These are phyloP conservation scores for Clavispora phyllophila DNA, from an alignment of 805 yeast genomes.

Conservation along the genomic window DNA sequence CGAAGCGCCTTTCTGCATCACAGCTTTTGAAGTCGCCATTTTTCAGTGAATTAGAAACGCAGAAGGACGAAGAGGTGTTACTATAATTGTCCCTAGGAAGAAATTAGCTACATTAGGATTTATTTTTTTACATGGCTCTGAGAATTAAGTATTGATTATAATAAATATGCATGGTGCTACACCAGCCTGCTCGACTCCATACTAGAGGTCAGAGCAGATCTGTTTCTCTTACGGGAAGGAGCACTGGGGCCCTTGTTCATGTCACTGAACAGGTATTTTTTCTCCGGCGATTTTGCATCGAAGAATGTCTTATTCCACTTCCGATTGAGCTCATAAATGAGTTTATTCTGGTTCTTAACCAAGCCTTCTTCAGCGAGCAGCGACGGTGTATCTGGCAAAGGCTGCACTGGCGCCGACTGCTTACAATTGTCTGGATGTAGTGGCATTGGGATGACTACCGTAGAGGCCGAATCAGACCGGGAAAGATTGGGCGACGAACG, in stretches of 20 bases:
- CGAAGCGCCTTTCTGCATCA: conserved; percentile 51
- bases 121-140: not conserved
- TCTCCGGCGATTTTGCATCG: not conserved
- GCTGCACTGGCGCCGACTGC: conserved; percentile 6
- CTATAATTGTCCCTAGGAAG: conserved; percentile 1
- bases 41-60: conserved; percentile 42
- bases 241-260: not conserved
- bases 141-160: not conserved
- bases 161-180: not conserved
- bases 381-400: conserved; percentile 4
- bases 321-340: conserved; percentile 31
- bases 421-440: not conserved
- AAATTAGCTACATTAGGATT: not conserved
- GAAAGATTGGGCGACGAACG: not conserved
- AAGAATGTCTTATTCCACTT: conserved; percentile 35
- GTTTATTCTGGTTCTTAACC: conserved; percentile 27
- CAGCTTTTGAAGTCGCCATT: conserved; percentile 55
- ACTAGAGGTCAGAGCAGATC: conserved; percentile 6
- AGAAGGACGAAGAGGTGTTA: conserved; percentile 31
- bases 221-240: conserved; percentile 9
- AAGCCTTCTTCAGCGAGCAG: conserved; percentile 10
- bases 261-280: not conserved
- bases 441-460: not conserved
- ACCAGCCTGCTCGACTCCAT: not conserved
- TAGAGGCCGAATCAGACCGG: not conserved